Evolutionary conservation across 257 asterid species (phyloP), one percentile per base, ranked within the genome.

Genomic region (Nicotiana obtusifolia): DNA sequence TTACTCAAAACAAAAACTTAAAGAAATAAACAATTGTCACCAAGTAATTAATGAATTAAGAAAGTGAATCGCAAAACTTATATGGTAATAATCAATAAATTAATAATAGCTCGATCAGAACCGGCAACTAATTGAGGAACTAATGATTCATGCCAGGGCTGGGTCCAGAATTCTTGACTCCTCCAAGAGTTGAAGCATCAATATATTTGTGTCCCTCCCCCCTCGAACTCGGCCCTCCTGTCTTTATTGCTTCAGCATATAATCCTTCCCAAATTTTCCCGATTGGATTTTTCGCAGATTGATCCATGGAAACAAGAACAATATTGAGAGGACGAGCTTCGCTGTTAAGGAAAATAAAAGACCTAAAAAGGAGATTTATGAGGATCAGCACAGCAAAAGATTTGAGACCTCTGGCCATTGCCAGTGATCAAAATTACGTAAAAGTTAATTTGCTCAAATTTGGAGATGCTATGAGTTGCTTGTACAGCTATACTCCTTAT

Each of bases 121-220:
- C 31, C 1, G 15, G 17, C 15, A 26, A 26, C n/a, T 10, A 59
- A 16, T 14, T 35, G 24, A 24, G 7, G 4, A 68, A 81, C 3
- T 75, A 82, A 60, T 76, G 85, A 31, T 64, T 73, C 13, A 60
- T 53, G 64, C 82, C 78, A 52, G 78, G 76, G 54, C 88, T 87
- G 8, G 90, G 86, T 60, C 90, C 88, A 9, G 88, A 85, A 37
- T 87, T 83, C 83, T 64, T 71, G 52, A 83, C 10, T 22, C 41
- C 81, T 57, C 84, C 75, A 4, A 80, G 11, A 22, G 89, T 52
- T 31, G 64, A 67, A 57, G 57, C 81, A 28, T 82, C 16, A 0
- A 9, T 49, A 3, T 54, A 69, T 41, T 57, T 26, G 73, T 85
- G 86, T n/a, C 85, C 87, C 1, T 22, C 31, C 1, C 86, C 86